Base-by-base conservation (phyloP, 805 yeast species). In the Hanseniaspora vineae region DNA sequence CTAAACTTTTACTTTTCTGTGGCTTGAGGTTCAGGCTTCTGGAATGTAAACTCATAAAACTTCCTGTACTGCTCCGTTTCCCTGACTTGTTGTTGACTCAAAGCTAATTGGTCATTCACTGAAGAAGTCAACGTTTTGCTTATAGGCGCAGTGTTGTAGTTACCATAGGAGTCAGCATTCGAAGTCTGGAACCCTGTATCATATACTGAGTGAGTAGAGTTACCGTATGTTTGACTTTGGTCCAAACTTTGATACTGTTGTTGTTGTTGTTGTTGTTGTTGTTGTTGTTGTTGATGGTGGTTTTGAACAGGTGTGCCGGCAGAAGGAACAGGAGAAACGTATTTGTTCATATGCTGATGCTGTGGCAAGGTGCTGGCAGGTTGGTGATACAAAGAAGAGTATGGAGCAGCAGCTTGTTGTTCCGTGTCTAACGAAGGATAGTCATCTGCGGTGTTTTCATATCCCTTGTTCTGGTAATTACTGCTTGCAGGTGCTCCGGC, bases 51-150 rank as follows among this genome's bases (percentile, higher is more conserved):
- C 19, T 60, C 61, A 53, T 61, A 62, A 45, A 62, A 60, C 40
- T 60, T 56, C 47, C 60, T 29, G 49, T 58, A 62, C 42, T 60
- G 60, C 47, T 59, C 55, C 10, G 58, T 56, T 42, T 61, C 65
- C 42, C 58, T 53, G 29, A 55, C 42, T 23, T 59, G 61, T 12
- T 50, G 52, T 35, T 58, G 58, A 42, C 57, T 54, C 37, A 61
- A 43, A 18, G 46, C 49, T 3, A 47, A 35, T 1, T 54, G 55
- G 19, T 37, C 40, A 15, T 37, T 15, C 5, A 37, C 40, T 6
- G 19, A 10, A 14, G 40, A n/a, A 10, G 9, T 14, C 11, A 37
- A 17, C n/a, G 40, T 15, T n/a, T 37, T 37, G 40, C 17, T 37
- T n/a, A 37, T 37, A 11, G 40, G 17, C 6, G 15, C 37, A 5